phyloP scores from a whole-genome alignment of 495 filamentous ascomycete genomes.

The Penicillium herquei region DNA sequence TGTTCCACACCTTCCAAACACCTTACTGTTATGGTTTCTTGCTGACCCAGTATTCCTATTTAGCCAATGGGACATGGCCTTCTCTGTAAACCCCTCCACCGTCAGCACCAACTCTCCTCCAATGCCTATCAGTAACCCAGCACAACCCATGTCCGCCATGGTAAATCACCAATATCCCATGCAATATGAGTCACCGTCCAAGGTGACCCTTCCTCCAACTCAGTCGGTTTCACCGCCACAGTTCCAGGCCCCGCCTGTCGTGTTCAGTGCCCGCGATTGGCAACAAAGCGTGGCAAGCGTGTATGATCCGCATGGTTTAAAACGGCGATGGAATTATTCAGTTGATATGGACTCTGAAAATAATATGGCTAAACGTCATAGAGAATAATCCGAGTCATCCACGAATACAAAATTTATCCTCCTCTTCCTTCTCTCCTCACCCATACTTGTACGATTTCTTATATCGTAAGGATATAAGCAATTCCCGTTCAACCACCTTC shows the following conservation, averaged over 20 bases:
- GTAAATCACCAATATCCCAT: conserved; percentile 36
- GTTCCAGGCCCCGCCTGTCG: conserved; percentile 56
- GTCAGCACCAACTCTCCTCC: conserved; percentile 51
- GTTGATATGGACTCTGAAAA: conserved; percentile 34
- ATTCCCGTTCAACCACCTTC: neutral
- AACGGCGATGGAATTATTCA: conserved; percentile 65
- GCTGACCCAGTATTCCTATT: neutral
- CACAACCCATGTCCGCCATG: conserved; percentile 31
- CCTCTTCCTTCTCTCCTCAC: neutral
- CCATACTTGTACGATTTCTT: neutral
- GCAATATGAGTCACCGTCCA: conserved; percentile 37
- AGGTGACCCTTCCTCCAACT: conserved; percentile 30
- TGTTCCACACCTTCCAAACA: neutral
- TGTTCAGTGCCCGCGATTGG: conserved; percentile 95
- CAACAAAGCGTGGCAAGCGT: conserved; percentile 91
- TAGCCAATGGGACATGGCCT: conserved; percentile 91
- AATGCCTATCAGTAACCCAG: conserved; percentile 32
- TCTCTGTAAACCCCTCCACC: conserved; percentile 61
- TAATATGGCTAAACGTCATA: conserved; percentile 34
- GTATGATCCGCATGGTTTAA: conserved; percentile 71
- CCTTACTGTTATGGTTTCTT: neutral
- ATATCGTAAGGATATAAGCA: neutral
- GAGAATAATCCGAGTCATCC: conserved; percentile 17
- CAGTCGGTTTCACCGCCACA: conserved; percentile 56
- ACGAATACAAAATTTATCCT: too few relatives aligned